Evolutionary conservation across 2,329 filamentous ascomycete genomes (phyloP).

Genomic region (Plenodomus tracheiphilus): DNA sequence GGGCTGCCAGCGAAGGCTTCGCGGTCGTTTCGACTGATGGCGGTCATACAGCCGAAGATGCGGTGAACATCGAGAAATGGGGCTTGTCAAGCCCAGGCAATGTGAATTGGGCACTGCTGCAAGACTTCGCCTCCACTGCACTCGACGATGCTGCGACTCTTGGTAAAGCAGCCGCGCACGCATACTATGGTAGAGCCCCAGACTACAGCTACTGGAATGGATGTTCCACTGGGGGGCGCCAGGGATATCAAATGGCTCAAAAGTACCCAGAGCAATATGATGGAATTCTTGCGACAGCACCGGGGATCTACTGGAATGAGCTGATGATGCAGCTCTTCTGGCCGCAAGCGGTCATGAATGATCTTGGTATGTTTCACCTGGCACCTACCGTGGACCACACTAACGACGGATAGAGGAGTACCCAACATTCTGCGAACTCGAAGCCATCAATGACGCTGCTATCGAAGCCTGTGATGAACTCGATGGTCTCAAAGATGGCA

Average conservation of each 20-base stretch:
- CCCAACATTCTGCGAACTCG: slow-evolving; percentile 24
- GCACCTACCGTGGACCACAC: neutral
- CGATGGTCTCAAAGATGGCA: slow-evolving; percentile 38
- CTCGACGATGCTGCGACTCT: slow-evolving; percentile 36
- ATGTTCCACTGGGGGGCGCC: slow-evolving; percentile 22
- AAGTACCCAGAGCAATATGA: slow-evolving; percentile 32
- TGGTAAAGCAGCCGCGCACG: slow-evolving; percentile 28
- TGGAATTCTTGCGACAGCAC: slow-evolving; percentile 36
- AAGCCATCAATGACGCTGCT: slow-evolving; percentile 15
- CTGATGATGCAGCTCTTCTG: slow-evolving; percentile 22
- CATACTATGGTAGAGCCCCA: slow-evolving; percentile 34
- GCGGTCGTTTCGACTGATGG: slow-evolving; percentile 27
- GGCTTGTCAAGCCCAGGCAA: slow-evolving; percentile 15
- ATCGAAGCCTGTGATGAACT: slow-evolving; percentile 28
- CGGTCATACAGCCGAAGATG: slow-evolving; percentile 13
- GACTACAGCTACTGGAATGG: slow-evolving; percentile 39
- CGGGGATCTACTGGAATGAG: slow-evolving; percentile 23
- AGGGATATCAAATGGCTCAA: slow-evolving; percentile 38
- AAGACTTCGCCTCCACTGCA: slow-evolving; percentile 37
- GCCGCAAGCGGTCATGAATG: slow-evolving; percentile 32
- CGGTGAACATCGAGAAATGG: slow-evolving; percentile 7
- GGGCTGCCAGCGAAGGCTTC: slow-evolving; percentile 24
- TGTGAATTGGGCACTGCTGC: slow-evolving; percentile 26
- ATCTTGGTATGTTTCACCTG: slow-evolving; percentile 10
- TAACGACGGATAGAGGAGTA: slow-evolving; percentile 2